These are phyloP conservation scores for Neopestalotiopsis sp. DNA, from an alignment of 2,329 filamentous ascomycete species.

Conservation along the genomic window DNA sequence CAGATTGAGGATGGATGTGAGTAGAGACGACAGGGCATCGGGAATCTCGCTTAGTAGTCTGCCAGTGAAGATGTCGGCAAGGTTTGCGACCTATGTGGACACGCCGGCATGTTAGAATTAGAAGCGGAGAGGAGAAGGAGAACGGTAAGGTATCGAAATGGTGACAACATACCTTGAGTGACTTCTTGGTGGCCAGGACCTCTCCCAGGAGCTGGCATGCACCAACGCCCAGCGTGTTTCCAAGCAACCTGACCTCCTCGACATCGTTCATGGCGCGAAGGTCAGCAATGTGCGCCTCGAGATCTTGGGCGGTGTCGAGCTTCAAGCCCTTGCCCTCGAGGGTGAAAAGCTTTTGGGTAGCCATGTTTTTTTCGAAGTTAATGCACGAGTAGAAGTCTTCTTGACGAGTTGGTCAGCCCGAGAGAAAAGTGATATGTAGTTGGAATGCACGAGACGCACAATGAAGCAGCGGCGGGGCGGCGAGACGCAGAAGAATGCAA, in stretches of 20 bases:
- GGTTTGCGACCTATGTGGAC: slow-evolving; percentile 70
- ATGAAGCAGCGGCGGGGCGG: slow-evolving; percentile 9
- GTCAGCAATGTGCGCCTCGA: slow-evolving; percentile 81
- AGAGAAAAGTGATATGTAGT: background rate
- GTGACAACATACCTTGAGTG: slow-evolving; percentile 66
- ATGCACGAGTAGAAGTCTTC: background rate
- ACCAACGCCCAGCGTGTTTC: slow-evolving; percentile 90
- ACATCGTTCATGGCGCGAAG: slow-evolving; percentile 75
- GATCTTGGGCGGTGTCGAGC: slow-evolving; percentile 85
- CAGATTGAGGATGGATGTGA: slow-evolving; percentile 85
- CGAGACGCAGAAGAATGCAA: slow-evolving; percentile 7
- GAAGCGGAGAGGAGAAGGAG: slow-evolving; percentile 5
- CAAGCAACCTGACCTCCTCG: slow-evolving; percentile 84
- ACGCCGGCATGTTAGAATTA: slow-evolving; percentile 9
- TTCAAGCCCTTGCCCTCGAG: slow-evolving; percentile 92
- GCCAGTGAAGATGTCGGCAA: slow-evolving; percentile 97
- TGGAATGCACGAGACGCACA: background rate
- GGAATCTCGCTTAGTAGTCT: slow-evolving; percentile 94
- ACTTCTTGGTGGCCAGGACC: slow-evolving; percentile 84
- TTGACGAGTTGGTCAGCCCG: background rate
- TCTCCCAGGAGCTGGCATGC: slow-evolving; percentile 86
- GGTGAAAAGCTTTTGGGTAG: slow-evolving; percentile 75
- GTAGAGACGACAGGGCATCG: slow-evolving; percentile 81
- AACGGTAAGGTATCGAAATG: background rate
- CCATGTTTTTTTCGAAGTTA: slow-evolving; percentile 47